Percentiles rank a stretch among this genome's conserved stretches.
phyloP scores from a whole-genome alignment of 257 asterid genomes.

The Lithospermum erythrorhizon region DNA sequence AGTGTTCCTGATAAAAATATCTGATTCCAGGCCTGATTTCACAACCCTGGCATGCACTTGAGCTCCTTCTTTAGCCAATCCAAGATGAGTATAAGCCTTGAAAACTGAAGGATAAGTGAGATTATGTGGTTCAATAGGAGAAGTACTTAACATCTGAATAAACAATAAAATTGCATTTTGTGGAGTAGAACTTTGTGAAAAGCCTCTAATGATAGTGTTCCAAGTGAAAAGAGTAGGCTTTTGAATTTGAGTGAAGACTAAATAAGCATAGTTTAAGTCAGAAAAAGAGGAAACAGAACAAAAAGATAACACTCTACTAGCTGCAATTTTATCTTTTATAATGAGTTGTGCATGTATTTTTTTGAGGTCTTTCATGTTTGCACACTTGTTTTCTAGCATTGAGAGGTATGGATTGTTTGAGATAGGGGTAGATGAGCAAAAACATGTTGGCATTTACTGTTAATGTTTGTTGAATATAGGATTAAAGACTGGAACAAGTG shows the following conservation, averaged over 20 bases:
- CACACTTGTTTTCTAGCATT: conserved; percentile 48
- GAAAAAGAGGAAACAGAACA: conserved; percentile 30
- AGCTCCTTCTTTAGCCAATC: conserved; percentile 42
- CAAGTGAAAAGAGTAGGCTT: conserved; percentile 46
- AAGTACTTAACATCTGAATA: conserved; percentile 37
- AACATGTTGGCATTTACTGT: conserved; percentile 47
- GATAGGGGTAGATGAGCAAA: conserved; percentile 52
- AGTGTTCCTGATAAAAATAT: conserved; percentile 47
- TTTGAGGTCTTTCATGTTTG: conserved; percentile 43
- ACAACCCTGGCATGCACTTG: conserved; percentile 66
- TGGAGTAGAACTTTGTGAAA: conserved; percentile 49
- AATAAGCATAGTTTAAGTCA: conserved; percentile 42
- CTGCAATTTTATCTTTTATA: conserved; percentile 36
- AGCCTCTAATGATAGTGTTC: conserved; percentile 68
- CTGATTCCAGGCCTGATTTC: conserved; percentile 44
- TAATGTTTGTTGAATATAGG: neutral
- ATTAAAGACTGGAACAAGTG: neutral
- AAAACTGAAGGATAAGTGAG: conserved; percentile 68
- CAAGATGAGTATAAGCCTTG: conserved; percentile 59
- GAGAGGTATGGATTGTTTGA: conserved; percentile 49
- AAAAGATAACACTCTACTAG: conserved; percentile 50
- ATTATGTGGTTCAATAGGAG: conserved; percentile 25
- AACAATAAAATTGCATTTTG: conserved; percentile 37
- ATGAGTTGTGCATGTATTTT: conserved; percentile 59
- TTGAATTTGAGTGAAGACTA: conserved; percentile 29